Conservation (phyloP, 495 filamentous ascomycete genomes). For the Neurospora discreta region DNA sequence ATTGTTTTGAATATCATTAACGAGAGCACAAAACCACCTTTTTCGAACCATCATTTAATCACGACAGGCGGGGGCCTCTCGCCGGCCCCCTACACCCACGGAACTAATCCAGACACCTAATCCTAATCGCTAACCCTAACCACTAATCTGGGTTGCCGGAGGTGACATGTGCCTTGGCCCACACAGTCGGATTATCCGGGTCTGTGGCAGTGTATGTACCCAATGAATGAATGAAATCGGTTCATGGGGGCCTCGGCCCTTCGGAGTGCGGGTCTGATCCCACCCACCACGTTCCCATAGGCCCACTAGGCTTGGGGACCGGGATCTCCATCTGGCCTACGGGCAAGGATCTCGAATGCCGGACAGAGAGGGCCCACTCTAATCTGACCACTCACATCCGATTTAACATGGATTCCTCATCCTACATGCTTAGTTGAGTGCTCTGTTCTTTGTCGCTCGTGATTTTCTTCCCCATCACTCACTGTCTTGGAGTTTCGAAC, state of each 20-base stretch:
- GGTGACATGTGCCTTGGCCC: too few species aligned
- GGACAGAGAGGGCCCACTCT: not conserved
- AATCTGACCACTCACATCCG: not conserved
- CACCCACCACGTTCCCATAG: not conserved
- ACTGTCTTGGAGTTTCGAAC: not conserved
- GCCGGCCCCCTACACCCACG: too few species aligned
- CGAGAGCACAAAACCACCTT: too few species aligned
- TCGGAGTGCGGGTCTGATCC: not conserved
- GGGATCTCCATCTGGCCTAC: not conserved
- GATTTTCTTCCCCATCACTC: not conserved
- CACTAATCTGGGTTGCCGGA: too few species aligned
- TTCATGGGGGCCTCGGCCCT: not conserved
- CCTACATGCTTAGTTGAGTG: not conserved
- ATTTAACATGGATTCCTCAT: not conserved
- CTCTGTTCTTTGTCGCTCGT: not conserved
- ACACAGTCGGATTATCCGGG: too few species aligned
- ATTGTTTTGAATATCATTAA: too few species aligned
- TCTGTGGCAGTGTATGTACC: too few species aligned
- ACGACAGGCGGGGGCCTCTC: too few species aligned
- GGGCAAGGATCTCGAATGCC: not conserved
- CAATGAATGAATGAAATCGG: too few species aligned
- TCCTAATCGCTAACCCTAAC: too few species aligned
- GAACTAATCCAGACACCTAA: too few species aligned
- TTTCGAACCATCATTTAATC: too few species aligned
- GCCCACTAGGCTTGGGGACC: not conserved